These are phyloP conservation scores for Heterotrichella gracilis DNA, from an alignment of 352 stramenopile genomes.

Conservation along the genomic window DNA sequence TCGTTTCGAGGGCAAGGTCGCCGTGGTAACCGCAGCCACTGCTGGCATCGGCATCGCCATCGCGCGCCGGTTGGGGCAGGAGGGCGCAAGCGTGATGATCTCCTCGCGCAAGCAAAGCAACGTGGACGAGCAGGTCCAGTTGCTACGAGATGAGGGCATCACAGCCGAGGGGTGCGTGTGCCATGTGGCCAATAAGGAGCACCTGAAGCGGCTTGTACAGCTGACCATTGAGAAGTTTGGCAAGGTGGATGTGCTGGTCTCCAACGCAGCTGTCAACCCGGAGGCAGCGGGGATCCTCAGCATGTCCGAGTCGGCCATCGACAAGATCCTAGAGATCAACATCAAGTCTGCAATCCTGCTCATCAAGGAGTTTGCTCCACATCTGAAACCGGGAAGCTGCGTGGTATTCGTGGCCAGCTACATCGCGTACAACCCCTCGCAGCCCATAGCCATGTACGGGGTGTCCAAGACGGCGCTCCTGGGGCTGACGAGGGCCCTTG, in stretches of 20 bases:
- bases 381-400: conserved; percentile 11
- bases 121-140: conserved; percentile 10
- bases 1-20: conserved; percentile 15
- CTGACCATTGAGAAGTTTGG: conserved; percentile 31
- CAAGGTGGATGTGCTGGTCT: conserved; percentile 24
- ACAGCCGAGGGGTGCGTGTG: conserved; percentile 12
- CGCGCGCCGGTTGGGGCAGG: conserved; percentile 12
- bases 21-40: conserved; percentile 14
- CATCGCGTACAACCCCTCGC: not conserved
- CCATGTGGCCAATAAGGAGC: conserved; percentile 13
- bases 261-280: conserved; percentile 14
- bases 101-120: conserved; percentile 15
- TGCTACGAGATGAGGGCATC: conserved; percentile 13
- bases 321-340: conserved; percentile 16
- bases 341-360: conserved; percentile 14
- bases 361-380: conserved; percentile 13
- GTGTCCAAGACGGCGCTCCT: conserved; percentile 37
- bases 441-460: conserved; percentile 35
- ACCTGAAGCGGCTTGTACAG: conserved; percentile 9
- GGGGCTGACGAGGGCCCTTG: conserved; percentile 36
- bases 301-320: conserved; percentile 13
- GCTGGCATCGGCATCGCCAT: conserved; percentile 15
- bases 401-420: conserved; percentile 12
- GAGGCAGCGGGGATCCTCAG: not conserved
- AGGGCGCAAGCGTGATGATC: conserved; percentile 15